These are phyloP conservation scores for Dendrobium chrysotoxum DNA, from an alignment of 106 monocot species.

Conservation along the genomic window DNA sequence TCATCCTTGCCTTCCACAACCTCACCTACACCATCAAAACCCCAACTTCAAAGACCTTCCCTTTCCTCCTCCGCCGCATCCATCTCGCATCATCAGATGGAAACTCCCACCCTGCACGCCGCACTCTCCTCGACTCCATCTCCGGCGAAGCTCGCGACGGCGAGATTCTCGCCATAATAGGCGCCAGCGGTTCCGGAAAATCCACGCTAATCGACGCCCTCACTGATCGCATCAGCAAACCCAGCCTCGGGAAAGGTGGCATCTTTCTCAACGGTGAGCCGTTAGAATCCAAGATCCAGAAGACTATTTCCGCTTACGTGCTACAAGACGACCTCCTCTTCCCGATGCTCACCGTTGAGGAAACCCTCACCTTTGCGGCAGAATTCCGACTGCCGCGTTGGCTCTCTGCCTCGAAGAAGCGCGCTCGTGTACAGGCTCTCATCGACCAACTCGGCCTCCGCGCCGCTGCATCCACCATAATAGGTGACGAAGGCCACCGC, in stretches of 20 bases:
- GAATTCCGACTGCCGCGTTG: slow-evolving; percentile 42
- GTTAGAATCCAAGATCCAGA: slow-evolving; percentile 28
- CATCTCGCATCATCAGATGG: neutral
- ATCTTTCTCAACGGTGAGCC: slow-evolving; percentile 57
- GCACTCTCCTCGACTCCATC: slow-evolving; percentile 39
- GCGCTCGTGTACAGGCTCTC: slow-evolving; percentile 27
- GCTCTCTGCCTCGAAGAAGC: slow-evolving; percentile 18
- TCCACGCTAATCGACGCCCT: slow-evolving; percentile 83
- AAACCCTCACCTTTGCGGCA: slow-evolving; percentile 44
- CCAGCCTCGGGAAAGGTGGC: slow-evolving; percentile 32
- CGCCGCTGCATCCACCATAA: slow-evolving; percentile 28
- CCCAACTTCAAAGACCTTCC: neutral
- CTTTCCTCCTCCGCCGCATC: slow-evolving; percentile 7
- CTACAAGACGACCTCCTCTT: slow-evolving; percentile 51
- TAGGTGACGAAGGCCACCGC: slow-evolving; percentile 36
- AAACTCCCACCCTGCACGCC: slow-evolving; percentile 11
- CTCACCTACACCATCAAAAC: slow-evolving; percentile 58
- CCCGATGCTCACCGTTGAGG: slow-evolving; percentile 64
- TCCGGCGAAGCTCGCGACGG: slow-evolving; percentile 73
- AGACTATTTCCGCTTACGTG: slow-evolving; percentile 66
- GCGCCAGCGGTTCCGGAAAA: slow-evolving; percentile 77
- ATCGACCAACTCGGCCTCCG: slow-evolving; percentile 41
- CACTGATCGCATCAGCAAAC: slow-evolving; percentile 42
- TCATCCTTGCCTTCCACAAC: slow-evolving; percentile 58
- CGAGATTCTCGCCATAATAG: slow-evolving; percentile 71